Base-by-base conservation (phyloP, 2,329 filamentous ascomycete genomes). In the Diplodia scrobiculata region DNA sequence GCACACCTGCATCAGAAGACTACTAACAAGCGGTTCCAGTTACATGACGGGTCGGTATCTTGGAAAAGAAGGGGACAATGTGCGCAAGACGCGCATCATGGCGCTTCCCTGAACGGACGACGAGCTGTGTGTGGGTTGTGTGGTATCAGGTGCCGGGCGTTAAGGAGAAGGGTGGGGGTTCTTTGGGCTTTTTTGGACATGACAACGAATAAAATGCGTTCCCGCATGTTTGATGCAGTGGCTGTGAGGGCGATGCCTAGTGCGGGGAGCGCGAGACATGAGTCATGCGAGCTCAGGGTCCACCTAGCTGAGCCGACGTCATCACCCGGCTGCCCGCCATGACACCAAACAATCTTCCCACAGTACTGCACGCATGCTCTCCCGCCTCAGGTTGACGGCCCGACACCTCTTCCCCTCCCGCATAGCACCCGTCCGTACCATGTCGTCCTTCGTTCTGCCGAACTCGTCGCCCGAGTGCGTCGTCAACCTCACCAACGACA, bases 371-470 rank as follows among this genome's bases (percentile, higher is more conserved):
- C 58, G 7, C 32, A 69, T 69, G 68, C 65, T 69, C 38, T 41
- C 60, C 27, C 59, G 68, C 66, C 67, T 69, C n/a, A 58, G 67
- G 51, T 41, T 66, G 36, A 67, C 19, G 19, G 11, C 65, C 29
- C 51, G 38, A 3, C 65, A 60, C 34, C 48, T 63, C 25, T 41
- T 5, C 13, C 4, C 6, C 13, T 21, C 47, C 17, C 63, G 19
- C 10, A 3, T 6, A 5, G 48, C 19, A 13, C 25, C 51, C 47
- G 67, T 45, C 45, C 64, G 38, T 11, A 38, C 50, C 60, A 81
- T 82, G 78, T 77, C 79, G 10, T 78, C 75, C 50, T 82, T 82
- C 72, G 79, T 70, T 11, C 73, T 81, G 13, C 76, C 75, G 38
- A 68, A 71, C 60, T 76, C 67, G 47, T 69, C 68, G 27, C 75